Base-by-base conservation (phyloP, 257 asterid species). In the Solanum megistacrolobum region DNA sequence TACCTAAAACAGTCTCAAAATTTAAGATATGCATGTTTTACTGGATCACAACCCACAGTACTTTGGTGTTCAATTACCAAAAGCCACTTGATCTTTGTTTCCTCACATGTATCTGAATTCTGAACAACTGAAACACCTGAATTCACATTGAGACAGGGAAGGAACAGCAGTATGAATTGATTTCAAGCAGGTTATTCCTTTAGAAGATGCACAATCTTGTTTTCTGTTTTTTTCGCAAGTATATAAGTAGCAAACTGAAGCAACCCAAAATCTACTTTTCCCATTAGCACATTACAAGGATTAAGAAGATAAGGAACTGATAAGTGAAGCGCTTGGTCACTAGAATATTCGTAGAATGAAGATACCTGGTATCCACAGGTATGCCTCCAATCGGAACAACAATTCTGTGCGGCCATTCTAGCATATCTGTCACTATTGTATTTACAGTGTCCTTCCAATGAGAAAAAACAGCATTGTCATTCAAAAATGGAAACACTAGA, bases 351-450 rank as follows among this genome's bases (percentile, higher is more conserved):
- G 35, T 83, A 87, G 73, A 72, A 41, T n/a, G 38, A 85, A 87
- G 34, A 89, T 87, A 97, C 99, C 98, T 97, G 18, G 90, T 85
- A 92, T 97, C 99, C 69, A 94, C 92, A 90, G 95, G 96, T 72
- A 88, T 89, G 88, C 99, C 99, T 68, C 99, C 99, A 62, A 97
- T 94, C 69, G 98, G 99, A 90, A 97, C 99, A 89, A 97, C 99
- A 89, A 97, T 97, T 88, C 99, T 91, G 93, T 97, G 99, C 52
- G 99, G 99, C 99, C 99, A 97, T 92, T 96, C 98, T 39, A 97
- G 98, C 98, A 88, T 96, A 91, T 97, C 99, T 21, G 92, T 89
- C 86, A 97, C 95, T 41, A 97, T 97, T 85, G 99, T 90, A 43
- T 92, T 83, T 66, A 97, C 99, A 89, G 98, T 97, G 87, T 97